These are phyloP conservation scores for Backusella liffmaniae DNA, from an alignment of 192 early-diverging fungal genomes.

Conservation along the genomic window DNA sequence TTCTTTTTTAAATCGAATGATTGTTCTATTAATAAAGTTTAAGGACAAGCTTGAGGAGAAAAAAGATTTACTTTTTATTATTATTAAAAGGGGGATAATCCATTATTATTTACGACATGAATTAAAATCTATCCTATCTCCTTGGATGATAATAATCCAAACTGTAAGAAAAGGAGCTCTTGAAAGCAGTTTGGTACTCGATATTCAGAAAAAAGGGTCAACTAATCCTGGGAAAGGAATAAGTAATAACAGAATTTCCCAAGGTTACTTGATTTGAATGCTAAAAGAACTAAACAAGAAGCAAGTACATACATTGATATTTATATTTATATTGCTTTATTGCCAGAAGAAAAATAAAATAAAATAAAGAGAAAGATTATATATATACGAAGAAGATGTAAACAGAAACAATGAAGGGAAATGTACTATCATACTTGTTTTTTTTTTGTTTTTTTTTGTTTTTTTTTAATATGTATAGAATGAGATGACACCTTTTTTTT, in stretches of 20 bases:
- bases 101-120: not conserved
- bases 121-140: not conserved
- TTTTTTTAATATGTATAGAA: too few species aligned
- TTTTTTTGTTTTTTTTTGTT: not conserved
- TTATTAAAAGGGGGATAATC: not conserved
- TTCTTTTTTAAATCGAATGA: too few species aligned
- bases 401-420: not conserved
- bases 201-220: not conserved
- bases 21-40: too few species aligned
- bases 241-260: not conserved
- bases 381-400: not conserved
- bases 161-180: not conserved
- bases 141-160: not conserved
- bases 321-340: not conserved
- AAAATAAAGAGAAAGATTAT: not conserved
- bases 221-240: not conserved
- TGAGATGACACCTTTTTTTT: not conserved
- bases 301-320: not conserved
- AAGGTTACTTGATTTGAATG: not conserved
- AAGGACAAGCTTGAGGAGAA: not conserved
- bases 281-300: not conserved
- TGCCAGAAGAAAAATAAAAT: not conserved
- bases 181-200: not conserved
- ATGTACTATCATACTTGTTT: not conserved
- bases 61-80: not conserved